Base-by-base conservation (phyloP, 805 yeast genomes). In the Starmerella sp. region DNA sequence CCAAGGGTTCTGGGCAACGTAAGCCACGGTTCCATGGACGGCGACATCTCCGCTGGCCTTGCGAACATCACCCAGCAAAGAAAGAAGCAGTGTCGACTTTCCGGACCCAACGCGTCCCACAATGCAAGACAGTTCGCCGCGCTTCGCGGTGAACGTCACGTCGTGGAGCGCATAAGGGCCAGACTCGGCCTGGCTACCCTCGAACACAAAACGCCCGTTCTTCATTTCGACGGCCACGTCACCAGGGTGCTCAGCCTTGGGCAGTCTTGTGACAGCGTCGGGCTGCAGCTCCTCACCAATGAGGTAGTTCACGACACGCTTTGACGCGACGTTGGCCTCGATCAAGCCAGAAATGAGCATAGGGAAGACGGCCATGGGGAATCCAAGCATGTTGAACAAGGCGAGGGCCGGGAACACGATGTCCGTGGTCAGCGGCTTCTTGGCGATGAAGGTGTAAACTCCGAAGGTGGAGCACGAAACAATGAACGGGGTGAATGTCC, bases 91-190 rank as follows among this genome's bases (percentile, higher is more conserved):
- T 1, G 95, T 83, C 9, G 95, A 83, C 67, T 90, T 90, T 59
- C 97, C 97, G 36, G 84, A 73, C 31, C 96, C 97, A 53, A 90
- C 97, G 60, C 78, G 81, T 41, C 97, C 97, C 48, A 90, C 91
- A 62, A 90, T 76, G 73, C 97, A 90, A 51, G 81, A 78, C 57
- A 90, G 74, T 56, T 86, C 83, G 53, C 95, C 96, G 68, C 88
- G 88, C 57, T 73, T 77, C 8, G 91, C 88, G 38, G 63, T 68
- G 58, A 85, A 80, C 64, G 82, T 80, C 52, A 87, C 79, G 63
- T 83, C 72, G 55, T 78, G 79, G 65, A 91, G 75, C 1, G 88
- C 93, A 22, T 81, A 75, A 47, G 81, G 54, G 1, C 51, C 39
- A 56, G 86, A 75, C 55, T 81, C 54, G 3, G 55, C 47, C 14